Evolutionary conservation across 2,329 filamentous ascomycete genomes (phyloP), one percentile per base, ranked within the genome.

Genomic region (Neofusicoccum parvum): DNA sequence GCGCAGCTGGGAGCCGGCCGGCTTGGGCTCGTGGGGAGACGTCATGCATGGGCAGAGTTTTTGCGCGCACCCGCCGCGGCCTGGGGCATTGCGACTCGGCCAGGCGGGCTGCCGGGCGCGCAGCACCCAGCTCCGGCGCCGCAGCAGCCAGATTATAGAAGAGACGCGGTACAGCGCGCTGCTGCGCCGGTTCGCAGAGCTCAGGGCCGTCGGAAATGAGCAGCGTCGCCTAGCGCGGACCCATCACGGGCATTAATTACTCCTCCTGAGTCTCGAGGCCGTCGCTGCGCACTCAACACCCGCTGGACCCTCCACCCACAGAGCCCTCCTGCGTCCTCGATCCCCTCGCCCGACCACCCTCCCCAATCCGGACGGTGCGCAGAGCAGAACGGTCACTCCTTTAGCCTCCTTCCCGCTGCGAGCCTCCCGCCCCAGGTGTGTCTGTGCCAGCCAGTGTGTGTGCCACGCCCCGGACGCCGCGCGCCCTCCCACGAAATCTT

Each of bases 231-330:
- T 65, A 65, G 63, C 63, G 63, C 63, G 63, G 63, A 58, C 43
- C 63, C 63, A 65, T 65, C 63, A 41, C 62, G 62, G 62, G 62
- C 50, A 64, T 64, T 64, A 64, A 64, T 64, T 64, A 64, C 62
- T 54, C 49, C 51, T 65, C 62, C 62, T 64, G 49, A 64, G 62
- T 51, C 50, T 45, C 54, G 53, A n/a, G 36, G 15, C 27, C 23
- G 36, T 36, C 36, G 12, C 41, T 34, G 37, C 27, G 36, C 54
- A 12, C 64, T 60, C 54, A 53, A 60, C 54, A 65, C 64, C 32
- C 54, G 37, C 54, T 37, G 7, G 32, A 49, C 23, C 20, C 62
- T 54, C 49, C 50, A 43, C 34, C 50, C 50, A 32, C 37, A 53
- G 27, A 53, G 32, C 50, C 50, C 32, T n/a, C 20, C 56, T 46